phyloP scores from a whole-genome alignment of 2,329 filamentous ascomycete species.

The Phialophora verrucosa region DNA sequence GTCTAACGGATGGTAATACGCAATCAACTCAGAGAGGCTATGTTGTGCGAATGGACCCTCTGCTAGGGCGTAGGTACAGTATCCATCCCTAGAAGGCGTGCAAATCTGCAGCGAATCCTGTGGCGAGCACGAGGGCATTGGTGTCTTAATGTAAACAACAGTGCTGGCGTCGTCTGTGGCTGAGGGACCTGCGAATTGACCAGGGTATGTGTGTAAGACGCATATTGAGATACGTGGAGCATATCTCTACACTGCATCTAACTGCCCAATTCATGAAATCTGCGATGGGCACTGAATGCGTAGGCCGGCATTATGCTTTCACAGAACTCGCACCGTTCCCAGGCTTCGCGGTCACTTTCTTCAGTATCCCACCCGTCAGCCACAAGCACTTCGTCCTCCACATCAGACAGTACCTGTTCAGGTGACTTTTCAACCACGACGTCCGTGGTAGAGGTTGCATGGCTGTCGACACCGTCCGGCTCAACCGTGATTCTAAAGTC shows the following conservation, averaged over 20 bases:
- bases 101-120: too few species aligned
- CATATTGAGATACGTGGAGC: not conserved
- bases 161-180: too few species aligned
- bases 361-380: conserved; percentile 35
- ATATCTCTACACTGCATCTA: conserved; percentile 8
- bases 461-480: conserved; percentile 9
- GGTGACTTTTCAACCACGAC: not conserved
- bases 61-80: too few species aligned
- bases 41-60: too few species aligned
- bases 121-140: too few species aligned
- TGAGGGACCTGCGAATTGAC: too few species aligned
- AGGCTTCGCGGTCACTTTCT: conserved; percentile 23
- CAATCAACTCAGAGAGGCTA: too few species aligned
- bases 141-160: too few species aligned
- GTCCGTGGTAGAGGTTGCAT: not conserved
- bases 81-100: too few species aligned
- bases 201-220: not conserved
- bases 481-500: conserved; percentile 63
- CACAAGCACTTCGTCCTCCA: not conserved
- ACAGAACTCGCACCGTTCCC: conserved; percentile 34
- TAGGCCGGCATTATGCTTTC: conserved; percentile 35
- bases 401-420: not conserved
- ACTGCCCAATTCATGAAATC: conserved; percentile 34
- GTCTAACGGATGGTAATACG: too few species aligned
- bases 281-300: conserved; percentile 34